Conservation (phyloP, 306 rosid species). For the Medicago arabica region DNA sequence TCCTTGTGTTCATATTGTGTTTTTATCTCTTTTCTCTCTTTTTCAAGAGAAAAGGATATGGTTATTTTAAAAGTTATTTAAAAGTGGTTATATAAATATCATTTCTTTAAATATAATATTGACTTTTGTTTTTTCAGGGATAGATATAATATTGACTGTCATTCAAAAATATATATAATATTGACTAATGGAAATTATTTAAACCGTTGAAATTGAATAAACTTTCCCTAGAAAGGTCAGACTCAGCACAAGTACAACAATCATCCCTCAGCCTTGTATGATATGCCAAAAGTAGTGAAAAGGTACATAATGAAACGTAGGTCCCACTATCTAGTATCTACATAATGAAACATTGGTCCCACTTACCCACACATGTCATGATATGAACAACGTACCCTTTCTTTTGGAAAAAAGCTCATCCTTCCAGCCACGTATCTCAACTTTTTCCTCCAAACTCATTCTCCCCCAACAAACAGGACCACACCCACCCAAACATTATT, state of each 20-base stretch:
- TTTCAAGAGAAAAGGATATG: no score
- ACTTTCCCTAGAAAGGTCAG: neutral
- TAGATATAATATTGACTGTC: no score
- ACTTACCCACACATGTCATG: constrained; percentile 15
- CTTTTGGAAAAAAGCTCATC: constrained; percentile 17
- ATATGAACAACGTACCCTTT: constrained; percentile 3
- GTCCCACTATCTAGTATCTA: constrained; percentile 29
- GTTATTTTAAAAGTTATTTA: no score
- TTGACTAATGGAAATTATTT: neutral
- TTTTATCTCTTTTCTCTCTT: no score
- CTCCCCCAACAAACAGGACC: constrained; percentile 6
- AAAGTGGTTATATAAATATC: no score
- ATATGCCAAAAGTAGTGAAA: constrained; percentile 23
- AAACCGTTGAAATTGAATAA: neutral
- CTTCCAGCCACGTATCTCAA: constrained; percentile 30
- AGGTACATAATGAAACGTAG: neutral
- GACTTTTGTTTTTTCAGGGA: no score
- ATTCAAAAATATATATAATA: neutral
- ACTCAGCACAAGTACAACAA: neutral
- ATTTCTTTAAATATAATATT: no score
- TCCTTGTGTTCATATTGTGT: no score
- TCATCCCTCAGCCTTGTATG: constrained; percentile 1
- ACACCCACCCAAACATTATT: neutral
- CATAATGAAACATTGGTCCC: constrained; percentile 26
- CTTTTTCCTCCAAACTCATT: neutral